Base-by-base conservation (phyloP, 371 early-diverging fungal species). In the Actinomortierella wolfii region DNA sequence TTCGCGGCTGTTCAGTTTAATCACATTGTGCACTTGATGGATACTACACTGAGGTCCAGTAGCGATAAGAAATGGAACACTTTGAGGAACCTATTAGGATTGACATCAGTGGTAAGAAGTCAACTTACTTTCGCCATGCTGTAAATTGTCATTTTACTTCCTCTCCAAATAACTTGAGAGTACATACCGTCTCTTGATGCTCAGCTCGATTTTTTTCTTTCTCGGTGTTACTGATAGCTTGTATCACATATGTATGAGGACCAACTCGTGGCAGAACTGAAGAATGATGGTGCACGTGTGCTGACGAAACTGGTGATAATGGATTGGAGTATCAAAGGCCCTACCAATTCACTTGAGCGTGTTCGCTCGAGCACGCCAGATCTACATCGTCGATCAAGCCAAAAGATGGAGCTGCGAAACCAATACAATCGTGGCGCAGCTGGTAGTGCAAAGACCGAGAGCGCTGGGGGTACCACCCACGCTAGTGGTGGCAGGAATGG, bases 1-100 rank as follows among this genome's bases (percentile, higher is more conserved):
- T 88, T 88, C 73, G 81, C 85, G 7, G 61, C 83, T 1, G 80
- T 88, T 1, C 88, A 88, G 54, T 83, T 83, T 49, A 75, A 81
- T 3, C 84, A 88, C 44, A 69, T 86, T 43, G 79, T 86, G 26
- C 76, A 81, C 24, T 25, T 84, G 23, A 71, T 86, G 14, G 82
- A 84, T 24, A 73, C 56, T 52, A 47, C 57, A 5, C 49, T 57
- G 0, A 29, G 26, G 14, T 58, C 43, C 5, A 57, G 59, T 40
- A 56, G 62, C 0, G 51, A 49, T 0, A 58, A 63, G 34, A 56
- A 62, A 1, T 62, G 63, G 52, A 59, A 47, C 40, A 66, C 63
- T 0, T 39, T 73, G 17, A 58, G 28, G 25, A 73, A 66, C 46
- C 29, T 73, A 4, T 56, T 73, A 5, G 73, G 73, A 8, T 25